Evolutionary conservation across 352 stramenopile species (phyloP).

Genomic region (Plasmopara viticola): DNA sequence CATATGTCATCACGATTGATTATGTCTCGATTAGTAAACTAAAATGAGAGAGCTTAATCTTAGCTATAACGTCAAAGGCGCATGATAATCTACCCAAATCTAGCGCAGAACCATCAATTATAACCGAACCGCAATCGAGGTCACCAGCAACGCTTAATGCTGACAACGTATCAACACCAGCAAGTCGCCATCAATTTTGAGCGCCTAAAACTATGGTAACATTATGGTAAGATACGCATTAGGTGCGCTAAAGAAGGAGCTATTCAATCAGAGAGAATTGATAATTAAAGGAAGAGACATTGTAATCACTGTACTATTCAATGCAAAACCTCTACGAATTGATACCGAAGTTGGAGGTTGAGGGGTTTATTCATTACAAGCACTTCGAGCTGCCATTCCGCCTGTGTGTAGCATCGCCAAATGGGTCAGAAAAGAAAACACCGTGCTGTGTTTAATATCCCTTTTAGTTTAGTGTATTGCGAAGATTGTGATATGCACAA

Average conservation of each 20-base stretch:
- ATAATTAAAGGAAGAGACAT: not conserved
- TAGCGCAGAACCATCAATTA: not conserved
- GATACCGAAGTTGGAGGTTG: not conserved
- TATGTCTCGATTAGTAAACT: too few relatives aligned
- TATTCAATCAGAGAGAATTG: not conserved
- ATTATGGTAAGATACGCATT: not conserved
- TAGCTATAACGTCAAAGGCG: not conserved
- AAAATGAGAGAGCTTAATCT: too few relatives aligned
- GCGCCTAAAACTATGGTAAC: not conserved
- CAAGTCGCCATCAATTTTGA: not conserved
- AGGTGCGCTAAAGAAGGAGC: not conserved
- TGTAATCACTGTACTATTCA: not conserved
- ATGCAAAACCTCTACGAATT: too few relatives aligned
- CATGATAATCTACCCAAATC: not conserved
- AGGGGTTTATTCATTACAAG: not conserved
- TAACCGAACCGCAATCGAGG: not conserved
- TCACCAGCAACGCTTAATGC: not conserved
- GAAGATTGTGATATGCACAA: conserved; percentile 1
- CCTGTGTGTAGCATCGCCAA: not conserved
- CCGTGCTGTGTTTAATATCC: not conserved
- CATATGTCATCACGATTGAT: too few relatives aligned
- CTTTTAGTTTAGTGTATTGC: not conserved
- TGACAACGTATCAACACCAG: conserved; percentile 1
- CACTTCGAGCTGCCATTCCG: conserved; percentile 2
- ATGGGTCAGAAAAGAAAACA: conserved; percentile 1